Evolutionary conservation across 768 basidiomycete species (phyloP).

Genomic region (Punctularia strigosozonata): DNA sequence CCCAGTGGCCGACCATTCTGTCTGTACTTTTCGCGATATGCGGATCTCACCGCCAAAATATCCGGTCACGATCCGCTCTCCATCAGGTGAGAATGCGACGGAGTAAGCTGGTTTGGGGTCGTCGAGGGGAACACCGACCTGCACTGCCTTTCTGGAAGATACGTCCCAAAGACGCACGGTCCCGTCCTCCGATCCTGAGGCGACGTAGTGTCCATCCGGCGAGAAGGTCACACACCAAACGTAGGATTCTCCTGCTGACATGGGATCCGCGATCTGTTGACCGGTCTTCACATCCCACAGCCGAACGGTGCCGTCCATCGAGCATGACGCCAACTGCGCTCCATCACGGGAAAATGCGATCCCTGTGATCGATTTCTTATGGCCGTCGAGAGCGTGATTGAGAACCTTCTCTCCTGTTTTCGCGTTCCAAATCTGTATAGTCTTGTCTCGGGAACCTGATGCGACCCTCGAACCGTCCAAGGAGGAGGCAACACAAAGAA

Average conservation of each 20-base stretch:
- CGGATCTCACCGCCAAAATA: too few species aligned
- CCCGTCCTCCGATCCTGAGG: background rate
- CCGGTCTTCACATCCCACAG: background rate
- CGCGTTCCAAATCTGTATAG: conserved; percentile 34
- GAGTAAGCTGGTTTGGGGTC: too few species aligned
- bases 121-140: too few species aligned
- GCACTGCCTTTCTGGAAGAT: background rate
- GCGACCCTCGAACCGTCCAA: conserved; percentile 12
- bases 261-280: conserved; percentile 33
- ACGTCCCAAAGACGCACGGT: background rate
- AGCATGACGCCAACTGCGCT: background rate
- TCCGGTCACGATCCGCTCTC: conserved; percentile 6
- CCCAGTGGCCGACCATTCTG: too few species aligned
- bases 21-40: too few species aligned
- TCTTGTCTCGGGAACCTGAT: conserved; percentile 36
- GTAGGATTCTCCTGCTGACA: background rate
- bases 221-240: background rate
- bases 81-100: conserved; percentile 12
- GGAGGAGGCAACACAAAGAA: background rate
- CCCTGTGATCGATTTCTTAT: background rate
- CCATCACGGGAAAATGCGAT: background rate
- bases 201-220: background rate
- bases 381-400: background rate
- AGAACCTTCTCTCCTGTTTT: background rate
- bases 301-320: background rate